Conservation (phyloP, 768 basidiomycete genomes). For the Thelephora ganbajun region DNA sequence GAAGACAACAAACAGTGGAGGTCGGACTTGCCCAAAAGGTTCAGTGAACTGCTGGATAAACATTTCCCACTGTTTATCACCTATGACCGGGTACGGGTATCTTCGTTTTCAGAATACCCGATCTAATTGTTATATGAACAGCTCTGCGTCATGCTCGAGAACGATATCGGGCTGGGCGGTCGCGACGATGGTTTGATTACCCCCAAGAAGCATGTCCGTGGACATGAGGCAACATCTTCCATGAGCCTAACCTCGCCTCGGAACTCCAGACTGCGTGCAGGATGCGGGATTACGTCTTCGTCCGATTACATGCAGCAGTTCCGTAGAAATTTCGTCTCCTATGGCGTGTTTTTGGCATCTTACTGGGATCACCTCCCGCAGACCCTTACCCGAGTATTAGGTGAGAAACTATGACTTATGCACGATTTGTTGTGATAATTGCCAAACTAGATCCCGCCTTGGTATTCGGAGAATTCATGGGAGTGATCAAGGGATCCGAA, state of each 20-base stretch:
- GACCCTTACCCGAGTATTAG: conserved; percentile 44
- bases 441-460: conserved; percentile 35
- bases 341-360: too few species aligned
- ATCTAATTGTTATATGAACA: too few species aligned
- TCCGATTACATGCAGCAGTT: too few species aligned
- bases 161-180: conserved; percentile 1
- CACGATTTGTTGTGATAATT: neutral
- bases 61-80: conserved; percentile 58
- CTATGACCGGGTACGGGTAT: conserved; percentile 30
- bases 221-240: neutral
- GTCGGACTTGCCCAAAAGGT: conserved; percentile 29
- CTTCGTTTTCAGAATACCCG: too few species aligned
- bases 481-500: conserved; percentile 57
- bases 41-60: conserved; percentile 35
- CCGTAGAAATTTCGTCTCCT: too few species aligned
- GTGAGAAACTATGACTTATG: conserved; percentile 19
- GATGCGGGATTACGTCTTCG: conserved; percentile 12
- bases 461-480: conserved; percentile 52
- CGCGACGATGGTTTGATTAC: neutral
- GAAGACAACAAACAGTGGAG: conserved; percentile 29
- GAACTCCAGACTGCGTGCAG: neutral
- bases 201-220: neutral
- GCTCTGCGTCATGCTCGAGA: neutral
- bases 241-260: neutral
- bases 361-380: conserved; percentile 27